Conservation (phyloP, 495 filamentous ascomycete species). For the Viridothelium virens region DNA sequence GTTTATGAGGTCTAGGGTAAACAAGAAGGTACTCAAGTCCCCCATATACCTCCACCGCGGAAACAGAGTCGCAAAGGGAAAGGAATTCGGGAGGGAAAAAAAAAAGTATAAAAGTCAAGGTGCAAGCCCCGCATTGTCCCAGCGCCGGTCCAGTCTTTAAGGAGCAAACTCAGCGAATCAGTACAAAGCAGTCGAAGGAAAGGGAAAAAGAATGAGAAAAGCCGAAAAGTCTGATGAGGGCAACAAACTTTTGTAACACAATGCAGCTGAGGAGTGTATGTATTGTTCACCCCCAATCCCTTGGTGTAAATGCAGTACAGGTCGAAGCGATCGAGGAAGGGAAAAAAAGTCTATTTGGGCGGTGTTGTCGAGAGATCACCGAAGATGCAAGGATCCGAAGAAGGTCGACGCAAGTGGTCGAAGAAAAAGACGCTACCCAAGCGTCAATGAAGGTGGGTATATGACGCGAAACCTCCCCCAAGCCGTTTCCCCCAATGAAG, state of each 20-base stretch:
- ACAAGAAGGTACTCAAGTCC: not conserved
- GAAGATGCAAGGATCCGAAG: constrained; percentile 2
- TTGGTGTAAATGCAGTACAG: constrained; percentile 6
- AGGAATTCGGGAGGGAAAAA: not conserved
- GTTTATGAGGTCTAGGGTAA: not conserved
- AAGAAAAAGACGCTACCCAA: not conserved
- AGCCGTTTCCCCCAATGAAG: not conserved
- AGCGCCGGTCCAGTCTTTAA: not conserved
- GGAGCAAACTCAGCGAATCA: constrained; percentile 1
- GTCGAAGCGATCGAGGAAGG: not conserved
- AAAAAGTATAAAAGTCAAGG: not conserved
- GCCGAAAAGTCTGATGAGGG: not conserved
- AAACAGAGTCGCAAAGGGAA: not conserved
- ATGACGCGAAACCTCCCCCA: not conserved
- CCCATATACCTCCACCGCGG: not conserved
- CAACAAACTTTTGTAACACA: constrained; percentile 1
- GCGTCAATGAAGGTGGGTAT: not conserved
- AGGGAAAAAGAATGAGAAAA: not conserved
- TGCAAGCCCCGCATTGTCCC: not conserved
- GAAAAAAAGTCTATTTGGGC: constrained; percentile 6
- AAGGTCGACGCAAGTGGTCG: not conserved
- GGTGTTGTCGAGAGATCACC: not conserved
- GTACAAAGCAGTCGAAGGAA: not conserved
- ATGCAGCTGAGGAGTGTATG: not conserved
- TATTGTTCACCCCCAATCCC: not conserved